Conservation (phyloP, 345 rosid species). For the Acer campestre region DNA sequence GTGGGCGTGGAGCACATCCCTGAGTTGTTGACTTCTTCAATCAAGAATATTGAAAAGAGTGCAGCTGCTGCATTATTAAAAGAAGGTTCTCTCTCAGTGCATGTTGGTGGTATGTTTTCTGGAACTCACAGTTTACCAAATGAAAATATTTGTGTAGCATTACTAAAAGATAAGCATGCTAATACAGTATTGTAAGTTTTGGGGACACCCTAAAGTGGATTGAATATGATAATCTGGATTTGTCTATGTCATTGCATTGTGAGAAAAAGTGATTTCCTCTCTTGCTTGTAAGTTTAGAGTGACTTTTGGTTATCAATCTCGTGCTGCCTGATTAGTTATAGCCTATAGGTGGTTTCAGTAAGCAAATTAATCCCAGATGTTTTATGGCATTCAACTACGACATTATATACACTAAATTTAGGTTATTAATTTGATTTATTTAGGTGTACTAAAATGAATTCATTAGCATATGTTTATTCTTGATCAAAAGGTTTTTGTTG, state of each 20-base stretch:
- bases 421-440: not conserved
- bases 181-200: not conserved
- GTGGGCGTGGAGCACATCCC: constrained; percentile 96
- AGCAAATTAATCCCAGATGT: not conserved
- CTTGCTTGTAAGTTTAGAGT: not conserved
- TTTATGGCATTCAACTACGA: not conserved
- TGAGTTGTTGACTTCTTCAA: constrained; percentile 66
- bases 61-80: constrained; percentile 66
- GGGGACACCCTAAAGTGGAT: not conserved
- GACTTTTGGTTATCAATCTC: not conserved
- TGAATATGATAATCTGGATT: not conserved
- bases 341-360: not conserved
- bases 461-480: not conserved
- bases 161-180: not conserved
- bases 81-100: constrained; percentile 76
- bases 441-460: not conserved
- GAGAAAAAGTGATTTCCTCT: not conserved
- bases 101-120: constrained; percentile 72
- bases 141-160: not conserved
- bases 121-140: not conserved
- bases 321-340: not conserved
- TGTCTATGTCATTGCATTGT: not conserved
- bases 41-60: constrained; percentile 70
- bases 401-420: not conserved
- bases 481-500: not conserved